phyloP scores from a whole-genome alignment of 495 filamentous ascomycete species.

The Friedmanniomyces endolithicus region DNA sequence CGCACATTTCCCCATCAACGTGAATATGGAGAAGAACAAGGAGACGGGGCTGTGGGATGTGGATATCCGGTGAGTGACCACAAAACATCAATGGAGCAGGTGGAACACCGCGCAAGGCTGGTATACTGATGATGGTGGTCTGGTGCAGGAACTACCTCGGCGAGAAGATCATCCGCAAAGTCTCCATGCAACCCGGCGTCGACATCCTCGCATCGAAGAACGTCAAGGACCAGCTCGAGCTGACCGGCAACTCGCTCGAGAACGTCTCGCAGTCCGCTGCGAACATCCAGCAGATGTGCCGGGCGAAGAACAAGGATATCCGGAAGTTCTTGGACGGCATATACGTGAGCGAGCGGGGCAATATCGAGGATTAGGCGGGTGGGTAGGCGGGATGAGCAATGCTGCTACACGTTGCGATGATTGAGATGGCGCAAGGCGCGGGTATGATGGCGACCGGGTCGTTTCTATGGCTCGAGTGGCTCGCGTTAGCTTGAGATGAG shows the following conservation, averaged over 20 bases:
- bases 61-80: conserved; percentile 76
- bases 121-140: background rate
- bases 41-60: conserved; percentile 81
- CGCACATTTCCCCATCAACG: conserved; percentile 99
- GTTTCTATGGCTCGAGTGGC: background rate
- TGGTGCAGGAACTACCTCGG: conserved; percentile 87
- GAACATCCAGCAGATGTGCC: conserved; percentile 98
- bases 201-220: conserved; percentile 77
- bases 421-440: background rate
- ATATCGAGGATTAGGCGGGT: conserved; percentile 59
- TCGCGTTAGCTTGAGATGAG: background rate
- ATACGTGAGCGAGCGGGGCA: conserved; percentile 95
- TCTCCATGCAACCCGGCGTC: conserved; percentile 80
- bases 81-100: background rate
- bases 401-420: background rate
- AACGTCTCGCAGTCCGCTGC: conserved; percentile 92
- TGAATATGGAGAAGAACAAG: conserved; percentile 92
- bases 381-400: too few species aligned
- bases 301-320: conserved; percentile 99
- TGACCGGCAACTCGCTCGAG: conserved; percentile 90
- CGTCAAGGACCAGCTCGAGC: conserved; percentile 91
- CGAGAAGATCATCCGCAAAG: conserved; percentile 95
- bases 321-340: conserved; percentile 99
- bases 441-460: background rate
- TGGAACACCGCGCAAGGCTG: background rate